Conservation (phyloP, 169 alveolate species). For the Plasmodium cynomolgi region DNA sequence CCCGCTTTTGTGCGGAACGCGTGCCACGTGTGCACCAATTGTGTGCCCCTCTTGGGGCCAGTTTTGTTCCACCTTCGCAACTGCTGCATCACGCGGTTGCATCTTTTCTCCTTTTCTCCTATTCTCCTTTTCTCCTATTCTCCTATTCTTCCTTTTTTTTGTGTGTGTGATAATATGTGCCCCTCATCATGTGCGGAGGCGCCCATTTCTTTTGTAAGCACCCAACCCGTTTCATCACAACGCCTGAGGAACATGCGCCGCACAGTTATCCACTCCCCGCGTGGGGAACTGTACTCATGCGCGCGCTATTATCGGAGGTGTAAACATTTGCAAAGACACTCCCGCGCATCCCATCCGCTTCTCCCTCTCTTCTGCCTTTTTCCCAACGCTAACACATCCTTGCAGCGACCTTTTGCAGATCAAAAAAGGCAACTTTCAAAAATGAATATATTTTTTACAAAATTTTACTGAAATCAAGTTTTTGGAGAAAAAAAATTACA, state of each 20-base stretch:
- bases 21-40: neutral
- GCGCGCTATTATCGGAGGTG: neutral
- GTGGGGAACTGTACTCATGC: neutral
- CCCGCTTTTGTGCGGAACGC: neutral
- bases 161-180: neutral
- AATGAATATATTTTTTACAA: conserved; percentile 3
- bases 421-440: neutral
- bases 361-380: neutral
- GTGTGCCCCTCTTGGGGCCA: neutral
- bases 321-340: neutral
- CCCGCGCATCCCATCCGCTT: neutral
- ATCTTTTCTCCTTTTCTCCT: neutral
- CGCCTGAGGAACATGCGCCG: neutral
- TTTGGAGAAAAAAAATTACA: conserved; percentile 3
- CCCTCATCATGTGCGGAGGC: neutral
- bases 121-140: neutral
- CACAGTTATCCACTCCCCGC: neutral
- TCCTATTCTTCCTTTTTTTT: neutral
- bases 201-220: neutral
- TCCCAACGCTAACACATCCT: neutral
- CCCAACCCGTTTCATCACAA: neutral
- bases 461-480: conserved; percentile 19
- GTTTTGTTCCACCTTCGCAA: neutral
- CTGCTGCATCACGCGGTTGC: neutral
- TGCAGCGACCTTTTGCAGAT: neutral